Base-by-base conservation (phyloP, 768 basidiomycete genomes). In the Hygrophorus pudorinus region DNA sequence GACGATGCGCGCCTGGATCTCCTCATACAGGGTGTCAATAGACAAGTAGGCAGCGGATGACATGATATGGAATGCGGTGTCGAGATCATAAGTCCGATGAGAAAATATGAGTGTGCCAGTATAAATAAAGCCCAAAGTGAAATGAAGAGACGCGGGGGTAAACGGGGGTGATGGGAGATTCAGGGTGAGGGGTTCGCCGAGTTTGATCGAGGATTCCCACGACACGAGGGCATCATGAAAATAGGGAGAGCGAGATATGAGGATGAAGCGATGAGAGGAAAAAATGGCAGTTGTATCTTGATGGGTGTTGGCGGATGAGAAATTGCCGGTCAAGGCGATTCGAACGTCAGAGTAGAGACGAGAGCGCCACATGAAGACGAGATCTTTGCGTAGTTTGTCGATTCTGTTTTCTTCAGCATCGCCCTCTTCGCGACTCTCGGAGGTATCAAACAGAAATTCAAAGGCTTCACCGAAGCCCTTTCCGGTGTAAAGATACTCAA, bases 311-410 rank as follows among this genome's bases (percentile, higher is more conserved):
- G 71, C 58, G 1, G 79, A 76, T 1, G 75, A 79, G 53, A 79
- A 81, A 46, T 72, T 78, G 38, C 81, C 81, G 0, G 78, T 75
- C 48, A 93, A 75, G 0, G 82, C 73, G 44, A 98, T 81, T 42
- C 84, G 78, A 17, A 94, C 78, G 61, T 98, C 94, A 2, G 90
- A 88, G 59, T 92, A 98, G 13, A 98, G 78, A 39, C 91, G 79
- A 10, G 85, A 87, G 27, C 94, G 69, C 94, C 93, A 97, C 90
- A 92, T 94, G 68, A 84, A 96, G 17, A 93, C 86, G 21, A 96
- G 72, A 56, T 97, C 94, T 62, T 90, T 89, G 48, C 89, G 78
- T 8, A 96, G 76, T 64, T 91, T 88, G 60, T 90, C 88, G 32
- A 87, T 65, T 11, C 88, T 67, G 36, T 74, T 65, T 34, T 75